Percentiles rank a stretch among this genome's conserved stretches.
phyloP scores from a whole-genome alignment of 2,329 filamentous ascomycete genomes.

The Xylariaceae sp. region DNA sequence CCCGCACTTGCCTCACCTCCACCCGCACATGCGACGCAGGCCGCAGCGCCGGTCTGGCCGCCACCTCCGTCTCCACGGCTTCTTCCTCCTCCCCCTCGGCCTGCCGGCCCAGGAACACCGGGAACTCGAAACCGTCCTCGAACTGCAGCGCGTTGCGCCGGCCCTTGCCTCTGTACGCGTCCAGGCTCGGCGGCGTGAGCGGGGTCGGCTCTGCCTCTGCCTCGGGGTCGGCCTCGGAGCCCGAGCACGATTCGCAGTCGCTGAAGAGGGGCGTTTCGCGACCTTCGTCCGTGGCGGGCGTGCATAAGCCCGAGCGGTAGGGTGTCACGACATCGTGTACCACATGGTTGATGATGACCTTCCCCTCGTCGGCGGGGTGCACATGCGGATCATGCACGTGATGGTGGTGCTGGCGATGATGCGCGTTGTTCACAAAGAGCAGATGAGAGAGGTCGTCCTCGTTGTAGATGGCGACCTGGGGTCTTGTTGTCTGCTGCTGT shows the following conservation, averaged over 20 bases:
- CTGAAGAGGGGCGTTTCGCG: conserved; percentile 19
- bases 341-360: conserved; percentile 20
- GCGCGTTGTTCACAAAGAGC: conserved; percentile 17
- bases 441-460: conserved; percentile 28
- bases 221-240: conserved; percentile 7
- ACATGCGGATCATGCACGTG: conserved; percentile 8
- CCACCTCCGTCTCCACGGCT: background rate
- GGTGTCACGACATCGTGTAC: conserved; percentile 6
- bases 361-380: conserved; percentile 15
- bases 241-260: conserved; percentile 21
- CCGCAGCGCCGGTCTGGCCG: too few relatives aligned
- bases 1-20: background rate
- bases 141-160: conserved; percentile 20
- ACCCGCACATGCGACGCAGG: background rate
- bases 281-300: conserved; percentile 4
- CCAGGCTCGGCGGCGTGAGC: conserved; percentile 11
- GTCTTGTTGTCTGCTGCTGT: conserved; percentile 1
- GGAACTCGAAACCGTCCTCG: conserved; percentile 14
- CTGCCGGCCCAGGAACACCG: conserved; percentile 26
- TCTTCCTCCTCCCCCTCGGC: conserved; percentile 12
- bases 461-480: conserved; percentile 25
- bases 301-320: background rate
- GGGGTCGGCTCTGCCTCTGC: conserved; percentile 9
- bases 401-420: conserved; percentile 12
- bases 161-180: conserved; percentile 9